Conservation (phyloP, 2,329 filamentous ascomycete species). For the Microdochium bolleyi region DNA sequence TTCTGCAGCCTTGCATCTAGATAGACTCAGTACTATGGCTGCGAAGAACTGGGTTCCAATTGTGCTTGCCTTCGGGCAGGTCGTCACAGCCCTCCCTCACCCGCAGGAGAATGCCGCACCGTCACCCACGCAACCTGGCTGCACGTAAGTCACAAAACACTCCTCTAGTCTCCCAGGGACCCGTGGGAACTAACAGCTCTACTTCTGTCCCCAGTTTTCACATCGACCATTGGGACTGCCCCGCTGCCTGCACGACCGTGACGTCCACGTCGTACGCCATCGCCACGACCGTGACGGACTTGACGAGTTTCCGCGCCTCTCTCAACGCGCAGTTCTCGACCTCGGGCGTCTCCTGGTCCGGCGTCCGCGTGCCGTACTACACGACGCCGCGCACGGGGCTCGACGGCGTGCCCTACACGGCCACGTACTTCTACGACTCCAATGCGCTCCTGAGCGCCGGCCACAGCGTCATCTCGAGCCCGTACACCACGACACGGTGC, state of each 20-base stretch:
- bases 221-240: background rate
- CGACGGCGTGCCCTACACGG: constrained; percentile 10
- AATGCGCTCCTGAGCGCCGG: constrained; percentile 11
- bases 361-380: constrained; percentile 7
- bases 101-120: background rate
- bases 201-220: background rate
- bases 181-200: no score
- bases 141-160: background rate
- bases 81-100: background rate
- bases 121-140: background rate
- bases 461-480: constrained; percentile 9
- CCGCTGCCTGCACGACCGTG: background rate
- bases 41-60: background rate
- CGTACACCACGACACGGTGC: constrained; percentile 3
- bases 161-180: no score
- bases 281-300: constrained; percentile 10
- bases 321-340: constrained; percentile 13
- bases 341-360: constrained; percentile 4
- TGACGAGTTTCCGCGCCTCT: constrained; percentile 8
- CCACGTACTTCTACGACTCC: constrained; percentile 11
- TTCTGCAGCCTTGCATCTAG: background rate
- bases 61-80: background rate
- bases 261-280: constrained; percentile 1
- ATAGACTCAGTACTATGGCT: background rate
- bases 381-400: constrained; percentile 6